phyloP scores from a whole-genome alignment of 345 rosid genomes.

The Linum trigynum region DNA sequence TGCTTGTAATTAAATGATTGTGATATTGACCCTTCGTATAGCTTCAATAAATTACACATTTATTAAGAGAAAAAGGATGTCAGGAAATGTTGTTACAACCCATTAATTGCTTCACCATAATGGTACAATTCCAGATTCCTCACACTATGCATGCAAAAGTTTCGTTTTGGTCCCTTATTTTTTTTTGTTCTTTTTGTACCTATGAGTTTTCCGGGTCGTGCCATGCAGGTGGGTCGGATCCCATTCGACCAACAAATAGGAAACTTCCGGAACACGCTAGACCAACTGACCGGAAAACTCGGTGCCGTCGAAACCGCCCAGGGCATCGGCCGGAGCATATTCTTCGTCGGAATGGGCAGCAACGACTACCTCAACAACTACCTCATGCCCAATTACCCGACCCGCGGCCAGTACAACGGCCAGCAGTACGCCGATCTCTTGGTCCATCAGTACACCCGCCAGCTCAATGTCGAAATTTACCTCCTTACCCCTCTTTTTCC shows the following conservation, averaged over 20 bases:
- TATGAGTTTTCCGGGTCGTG: too few relatives aligned
- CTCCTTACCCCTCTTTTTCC: background rate
- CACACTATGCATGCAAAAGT: too few relatives aligned
- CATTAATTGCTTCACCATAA: too few relatives aligned
- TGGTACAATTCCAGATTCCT: background rate
- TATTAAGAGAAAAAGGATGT: too few relatives aligned
- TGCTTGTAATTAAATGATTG: too few relatives aligned
- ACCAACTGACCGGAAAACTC: slow-evolving; percentile 50
- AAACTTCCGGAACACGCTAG: slow-evolving; percentile 66
- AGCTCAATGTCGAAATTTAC: slow-evolving; percentile 43
- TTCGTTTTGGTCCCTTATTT: background rate
- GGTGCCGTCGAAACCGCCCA: slow-evolving; percentile 46
- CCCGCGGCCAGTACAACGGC: slow-evolving; percentile 54
- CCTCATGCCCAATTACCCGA: slow-evolving; percentile 87
- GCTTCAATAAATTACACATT: too few relatives aligned
- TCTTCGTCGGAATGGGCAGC: slow-evolving; percentile 94
- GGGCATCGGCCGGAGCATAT: slow-evolving; percentile 48
- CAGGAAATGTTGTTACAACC: too few relatives aligned
- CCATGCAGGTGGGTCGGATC: slow-evolving; percentile 67
- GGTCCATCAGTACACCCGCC: slow-evolving; percentile 54
- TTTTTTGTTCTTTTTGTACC: background rate
- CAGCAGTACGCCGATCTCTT: slow-evolving; percentile 67
- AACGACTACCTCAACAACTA: slow-evolving; percentile 93
- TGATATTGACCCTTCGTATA: too few relatives aligned
- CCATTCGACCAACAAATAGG: slow-evolving; percentile 74